Base-by-base conservation (phyloP, 441 rosid species). In the Erodium texanum region DNA sequence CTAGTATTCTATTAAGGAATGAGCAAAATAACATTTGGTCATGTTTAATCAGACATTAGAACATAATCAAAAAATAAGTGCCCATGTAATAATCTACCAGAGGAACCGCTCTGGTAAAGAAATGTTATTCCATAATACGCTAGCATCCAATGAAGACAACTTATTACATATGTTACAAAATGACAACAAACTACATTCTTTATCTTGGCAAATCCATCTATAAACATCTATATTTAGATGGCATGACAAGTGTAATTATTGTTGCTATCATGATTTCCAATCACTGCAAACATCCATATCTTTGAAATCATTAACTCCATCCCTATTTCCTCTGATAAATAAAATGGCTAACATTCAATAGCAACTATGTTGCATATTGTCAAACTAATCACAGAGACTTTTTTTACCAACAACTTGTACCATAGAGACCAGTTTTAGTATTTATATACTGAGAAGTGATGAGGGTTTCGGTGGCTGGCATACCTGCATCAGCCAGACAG, bases 401-500 rank as follows among this genome's bases (percentile, higher is more conserved):
- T 48, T 48, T 48, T 15, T 48, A 15, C 15, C 54, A 15, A 48
- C 54, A 48, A 48, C 15, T 48, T 48, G 54, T 48, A 24, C 24
- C 32, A 24, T 36, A 24, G 12, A 61, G 64, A 61, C 3, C 64
- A 11, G 24, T 23, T 59, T 61, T 23, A 61, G 64, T 61, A 12
- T 61, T 23, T 15, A 15, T 64, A 64, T 64, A 24, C 15, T 1
- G 19, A 16, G 24, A 23, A 61, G n/a, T 20, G 64, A 24, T 19
- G 64, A 61, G 32, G 27, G 64, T 61, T 22, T 15, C 10, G 64
- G 27, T 11, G 24, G 3, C 4, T 14, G 11, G 8, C 87, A 70
- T 86, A 94, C 99, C 79, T 94, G 99, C 99, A 94, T 94, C 77
- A 94, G 77, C 99, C 99, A 94, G 67, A 94, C 90, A 74, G 99